These are phyloP conservation scores for Ramularia endophylla DNA, from an alignment of 2,329 filamentous ascomycete genomes.

Conservation along the genomic window DNA sequence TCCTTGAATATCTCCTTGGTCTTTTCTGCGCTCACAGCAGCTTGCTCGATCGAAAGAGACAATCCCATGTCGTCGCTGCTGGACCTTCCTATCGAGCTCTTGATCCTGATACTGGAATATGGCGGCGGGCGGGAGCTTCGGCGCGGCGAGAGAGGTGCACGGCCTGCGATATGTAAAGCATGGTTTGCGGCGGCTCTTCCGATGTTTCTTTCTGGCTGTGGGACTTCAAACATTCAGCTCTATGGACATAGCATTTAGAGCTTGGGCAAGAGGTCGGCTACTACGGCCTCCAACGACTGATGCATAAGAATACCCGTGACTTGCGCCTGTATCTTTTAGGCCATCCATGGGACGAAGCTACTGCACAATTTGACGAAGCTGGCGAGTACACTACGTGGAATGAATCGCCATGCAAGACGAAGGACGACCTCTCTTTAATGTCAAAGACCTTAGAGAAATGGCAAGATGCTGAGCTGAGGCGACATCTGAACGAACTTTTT, in stretches of 20 bases:
- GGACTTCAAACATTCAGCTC: constrained; percentile 9
- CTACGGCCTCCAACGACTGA: constrained; percentile 5
- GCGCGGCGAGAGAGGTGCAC: constrained; percentile 7
- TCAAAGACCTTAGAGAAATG: constrained; percentile 5
- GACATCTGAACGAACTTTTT: constrained; percentile 11
- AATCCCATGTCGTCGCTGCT: constrained; percentile 13
- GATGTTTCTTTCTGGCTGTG: constrained; percentile 13
- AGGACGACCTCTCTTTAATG: background rate
- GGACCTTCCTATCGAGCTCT: constrained; percentile 15
- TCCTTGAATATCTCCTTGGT: background rate
- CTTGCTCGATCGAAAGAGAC: background rate
- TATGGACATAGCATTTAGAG: constrained; percentile 10
- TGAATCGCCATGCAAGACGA: background rate
- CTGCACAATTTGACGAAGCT: constrained; percentile 3
- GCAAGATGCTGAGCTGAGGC: constrained; percentile 6
- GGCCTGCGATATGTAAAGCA: constrained; percentile 10
- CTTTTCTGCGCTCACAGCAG: background rate
- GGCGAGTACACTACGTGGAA: background rate
- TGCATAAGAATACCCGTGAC: constrained; percentile 17
- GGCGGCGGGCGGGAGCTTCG: constrained; percentile 19
- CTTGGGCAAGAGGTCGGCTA: constrained; percentile 10
- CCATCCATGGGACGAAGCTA: constrained; percentile 13
- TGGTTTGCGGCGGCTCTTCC: constrained; percentile 15
- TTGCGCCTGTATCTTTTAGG: constrained; percentile 12
- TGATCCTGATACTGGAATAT: constrained; percentile 13